Evolutionary conservation across 495 filamentous ascomycete genomes (phyloP), one percentile per base, ranked within the genome.

Genomic region (Xylaria curta): DNA sequence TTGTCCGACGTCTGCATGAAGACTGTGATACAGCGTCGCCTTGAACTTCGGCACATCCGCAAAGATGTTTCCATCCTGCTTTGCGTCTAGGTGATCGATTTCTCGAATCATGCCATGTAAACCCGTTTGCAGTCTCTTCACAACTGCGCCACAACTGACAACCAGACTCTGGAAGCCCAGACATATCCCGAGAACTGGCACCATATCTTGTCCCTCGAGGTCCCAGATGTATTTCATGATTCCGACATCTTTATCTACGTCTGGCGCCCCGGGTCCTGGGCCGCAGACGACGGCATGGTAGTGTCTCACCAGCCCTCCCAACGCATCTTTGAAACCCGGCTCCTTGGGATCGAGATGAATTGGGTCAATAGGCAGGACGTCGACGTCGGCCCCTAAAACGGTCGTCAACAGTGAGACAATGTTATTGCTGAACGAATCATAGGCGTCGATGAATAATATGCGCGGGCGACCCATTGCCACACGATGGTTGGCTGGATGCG

Each of bases 361-460:
- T 6, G 85, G 80, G 75, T 96, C 93, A 73, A 95, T 94, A 68
- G 88, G 89, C 70, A 97, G 85, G 15, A 90, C 86, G 8, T 88
- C 89, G 60, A 97, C 91, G 28, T 89, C 82, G 33, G 87, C 93
- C 61, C 82, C 79, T 12, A 94, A 82, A 19, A 84, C 83, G 10
- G 91, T 88, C 72, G 89, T 84, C 21, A 98, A 86, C 74, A 96
- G 89, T 19, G 91, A 86, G 56, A 95, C 88, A 71, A 98, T 95
- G 84, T 97, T 98, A 82, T 97, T 93, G 54, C 95, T 91, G 83
- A 97, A 98, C 66, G 95, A 97, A 82, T 98, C 96, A 76, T 97
- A 97, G 65, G 94, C 94, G 78, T 99, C 96, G 54, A 99, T 82
- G 79, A 96, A 94, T 56, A 99, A 89, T 65, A 98, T 89, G 58